Conservation (phyloP, 805 yeast genomes). For the Lipomyces anomalus region DNA sequence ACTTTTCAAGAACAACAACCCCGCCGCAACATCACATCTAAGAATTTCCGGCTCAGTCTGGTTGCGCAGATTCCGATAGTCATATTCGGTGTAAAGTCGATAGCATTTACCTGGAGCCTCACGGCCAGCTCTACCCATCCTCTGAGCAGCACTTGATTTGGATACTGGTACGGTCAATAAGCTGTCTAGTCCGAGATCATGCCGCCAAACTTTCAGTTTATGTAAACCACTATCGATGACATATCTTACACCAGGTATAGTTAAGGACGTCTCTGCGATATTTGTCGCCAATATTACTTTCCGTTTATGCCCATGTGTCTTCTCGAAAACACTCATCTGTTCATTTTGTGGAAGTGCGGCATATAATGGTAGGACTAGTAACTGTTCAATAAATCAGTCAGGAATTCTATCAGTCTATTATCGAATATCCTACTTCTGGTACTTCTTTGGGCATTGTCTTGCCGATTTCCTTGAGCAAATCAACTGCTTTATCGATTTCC, state of each 20-base stretch:
- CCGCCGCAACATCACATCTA: conserved; percentile 77
- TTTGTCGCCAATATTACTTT: conserved; percentile 90
- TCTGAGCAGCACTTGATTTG: conserved; percentile 87
- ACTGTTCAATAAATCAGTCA: conserved; percentile 44
- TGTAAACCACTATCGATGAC: conserved; percentile 90
- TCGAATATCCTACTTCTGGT: conserved; percentile 13
- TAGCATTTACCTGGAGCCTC: conserved; percentile 87
- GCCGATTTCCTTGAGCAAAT: conserved; percentile 41
- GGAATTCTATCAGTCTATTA: background rate
- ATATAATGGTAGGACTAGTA: conserved; percentile 78
- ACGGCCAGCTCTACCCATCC: conserved; percentile 99
- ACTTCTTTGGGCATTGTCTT: conserved; percentile 9
- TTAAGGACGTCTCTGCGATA: conserved; percentile 95
- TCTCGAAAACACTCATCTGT: conserved; percentile 74
- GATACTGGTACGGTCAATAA: conserved; percentile 88
- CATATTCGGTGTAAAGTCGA: conserved; percentile 71
- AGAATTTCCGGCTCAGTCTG: conserved; percentile 93
- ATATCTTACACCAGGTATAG: conserved; percentile 89
- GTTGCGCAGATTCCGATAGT: conserved; percentile 54
- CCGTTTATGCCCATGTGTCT: conserved; percentile 58
- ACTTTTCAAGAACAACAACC: conserved; percentile 75
- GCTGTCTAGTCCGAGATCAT: conserved; percentile 80
- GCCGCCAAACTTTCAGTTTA: conserved; percentile 93
- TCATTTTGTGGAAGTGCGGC: conserved; percentile 87
- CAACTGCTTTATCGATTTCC: conserved; percentile 83